Evolutionary conservation across 495 filamentous ascomycete species (phyloP).

Genomic region (Daldinia grandis): DNA sequence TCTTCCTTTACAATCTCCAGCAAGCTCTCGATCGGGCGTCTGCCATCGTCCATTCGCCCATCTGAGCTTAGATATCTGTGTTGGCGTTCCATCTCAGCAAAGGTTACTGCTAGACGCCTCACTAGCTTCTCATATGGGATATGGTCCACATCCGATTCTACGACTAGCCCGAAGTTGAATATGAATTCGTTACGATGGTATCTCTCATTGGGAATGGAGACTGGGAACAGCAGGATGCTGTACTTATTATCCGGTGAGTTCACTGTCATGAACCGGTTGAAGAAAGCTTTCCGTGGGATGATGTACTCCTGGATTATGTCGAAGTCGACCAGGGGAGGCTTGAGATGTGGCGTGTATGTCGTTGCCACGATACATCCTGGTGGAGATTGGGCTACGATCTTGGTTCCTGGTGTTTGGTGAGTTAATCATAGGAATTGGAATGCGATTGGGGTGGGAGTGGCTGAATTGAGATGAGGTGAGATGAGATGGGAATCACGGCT

Average conservation of each 20-base stretch:
- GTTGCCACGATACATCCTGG: slow-evolving; percentile 72
- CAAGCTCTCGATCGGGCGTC: slow-evolving; percentile 74
- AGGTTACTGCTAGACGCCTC: slow-evolving; percentile 80
- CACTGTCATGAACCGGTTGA: slow-evolving; percentile 84
- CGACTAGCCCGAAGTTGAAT: slow-evolving; percentile 93
- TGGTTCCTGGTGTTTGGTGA: slow-evolving; percentile 67
- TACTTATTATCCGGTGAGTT: slow-evolving; percentile 73
- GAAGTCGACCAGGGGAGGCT: slow-evolving; percentile 79
- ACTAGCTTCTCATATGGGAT: slow-evolving; percentile 81
- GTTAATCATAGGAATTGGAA: slow-evolving; percentile 7
- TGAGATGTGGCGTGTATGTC: slow-evolving; percentile 58
- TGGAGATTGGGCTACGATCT: slow-evolving; percentile 77
- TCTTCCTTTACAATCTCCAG: slow-evolving; percentile 94
- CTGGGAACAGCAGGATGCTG: slow-evolving; percentile 86
- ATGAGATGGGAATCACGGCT: not conserved
- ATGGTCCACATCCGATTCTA: slow-evolving; percentile 70
- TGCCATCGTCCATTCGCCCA: slow-evolving; percentile 50
- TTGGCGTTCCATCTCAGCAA: slow-evolving; percentile 89
- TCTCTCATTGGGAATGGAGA: slow-evolving; percentile 77
- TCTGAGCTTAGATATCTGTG: slow-evolving; percentile 75
- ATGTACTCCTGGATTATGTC: slow-evolving; percentile 84
- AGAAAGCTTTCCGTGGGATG: slow-evolving; percentile 91
- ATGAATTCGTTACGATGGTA: slow-evolving; percentile 96
- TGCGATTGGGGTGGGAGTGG: not conserved
- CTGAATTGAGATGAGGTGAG: not conserved